Conservation (phyloP, 2,329 filamentous ascomycete species). For the Paraconiothyrium brasiliense region DNA sequence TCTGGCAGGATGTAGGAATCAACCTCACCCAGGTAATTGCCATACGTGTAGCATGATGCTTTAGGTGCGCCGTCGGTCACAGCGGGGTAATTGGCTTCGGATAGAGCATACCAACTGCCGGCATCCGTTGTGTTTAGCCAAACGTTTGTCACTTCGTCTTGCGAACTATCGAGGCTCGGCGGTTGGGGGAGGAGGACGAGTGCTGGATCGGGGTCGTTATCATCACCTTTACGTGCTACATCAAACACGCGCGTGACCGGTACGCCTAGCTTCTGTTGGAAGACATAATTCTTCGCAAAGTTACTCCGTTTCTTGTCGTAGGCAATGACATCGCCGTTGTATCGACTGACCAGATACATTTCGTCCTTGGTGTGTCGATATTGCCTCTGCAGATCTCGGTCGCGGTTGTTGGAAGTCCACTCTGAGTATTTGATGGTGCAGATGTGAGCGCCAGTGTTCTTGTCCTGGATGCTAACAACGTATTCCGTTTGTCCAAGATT, state of each 20-base stretch:
- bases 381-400: slow-evolving; percentile 85
- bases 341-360: slow-evolving; percentile 86
- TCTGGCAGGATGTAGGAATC: slow-evolving; percentile 41
- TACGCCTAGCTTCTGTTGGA: slow-evolving; percentile 70
- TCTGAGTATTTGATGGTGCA: slow-evolving; percentile 93
- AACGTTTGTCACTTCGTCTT: slow-evolving; percentile 59
- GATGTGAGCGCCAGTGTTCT: slow-evolving; percentile 75
- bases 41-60: slow-evolving; percentile 64
- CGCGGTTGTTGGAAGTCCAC: slow-evolving; percentile 92
- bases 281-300: slow-evolving; percentile 38
- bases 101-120: slow-evolving; percentile 96
- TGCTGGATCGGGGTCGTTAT: slow-evolving; percentile 73
- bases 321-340: slow-evolving; percentile 84
- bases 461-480: slow-evolving; percentile 82
- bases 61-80: slow-evolving; percentile 75
- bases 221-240: slow-evolving; percentile 76
- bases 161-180: slow-evolving; percentile 64
- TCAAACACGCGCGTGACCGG: slow-evolving; percentile 92
- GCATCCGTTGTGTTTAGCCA: slow-evolving; percentile 86
- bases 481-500: slow-evolving; percentile 90
- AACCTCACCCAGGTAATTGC: slow-evolving; percentile 38
- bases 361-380: slow-evolving; percentile 83
- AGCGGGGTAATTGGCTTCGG: slow-evolving; percentile 83
- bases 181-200: slow-evolving; percentile 90
- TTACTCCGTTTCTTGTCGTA: slow-evolving; percentile 72